Evolutionary conservation across 441 rosid genomes (phyloP).

Genomic region (Erodium chrysanthum): DNA sequence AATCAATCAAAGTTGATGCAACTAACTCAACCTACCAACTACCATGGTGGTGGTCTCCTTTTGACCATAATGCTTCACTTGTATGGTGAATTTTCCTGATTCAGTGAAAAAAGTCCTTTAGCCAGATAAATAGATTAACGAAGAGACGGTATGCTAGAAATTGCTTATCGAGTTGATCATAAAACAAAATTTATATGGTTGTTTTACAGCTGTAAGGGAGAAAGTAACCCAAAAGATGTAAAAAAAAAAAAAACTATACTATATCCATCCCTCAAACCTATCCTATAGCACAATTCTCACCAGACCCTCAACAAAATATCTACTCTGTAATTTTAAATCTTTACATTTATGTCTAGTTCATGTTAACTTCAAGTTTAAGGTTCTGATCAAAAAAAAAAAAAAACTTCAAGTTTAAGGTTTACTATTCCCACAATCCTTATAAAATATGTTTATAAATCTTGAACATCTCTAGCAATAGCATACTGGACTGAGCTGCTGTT

Average conservation of each 20-base stretch:
- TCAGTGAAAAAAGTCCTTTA: background rate
- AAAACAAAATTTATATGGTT: background rate
- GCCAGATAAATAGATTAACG: background rate
- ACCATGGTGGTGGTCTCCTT: slow-evolving; percentile 4
- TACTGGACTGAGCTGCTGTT: slow-evolving; percentile 7
- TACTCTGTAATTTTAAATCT: background rate
- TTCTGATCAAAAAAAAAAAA: no score
- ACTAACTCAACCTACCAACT: slow-evolving; percentile 32
- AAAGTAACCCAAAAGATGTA: background rate
- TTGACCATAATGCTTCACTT: background rate
- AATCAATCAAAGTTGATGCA: slow-evolving; percentile 37
- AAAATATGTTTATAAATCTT: slow-evolving; percentile 2
- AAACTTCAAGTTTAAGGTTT: background rate
- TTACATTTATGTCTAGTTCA: slow-evolving; percentile 9
- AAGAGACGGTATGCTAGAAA: background rate
- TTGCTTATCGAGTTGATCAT: background rate
- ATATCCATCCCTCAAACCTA: background rate
- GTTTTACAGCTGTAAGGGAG: background rate
- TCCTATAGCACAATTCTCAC: background rate
- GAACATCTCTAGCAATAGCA: slow-evolving; percentile 10
- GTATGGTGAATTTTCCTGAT: background rate
- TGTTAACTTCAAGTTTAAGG: background rate
- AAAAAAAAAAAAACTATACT: background rate
- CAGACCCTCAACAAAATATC: slow-evolving; percentile 1
- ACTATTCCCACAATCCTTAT: background rate